phyloP scores from a whole-genome alignment of 208 protist species.

The Leishmania martiniquensis region DNA sequence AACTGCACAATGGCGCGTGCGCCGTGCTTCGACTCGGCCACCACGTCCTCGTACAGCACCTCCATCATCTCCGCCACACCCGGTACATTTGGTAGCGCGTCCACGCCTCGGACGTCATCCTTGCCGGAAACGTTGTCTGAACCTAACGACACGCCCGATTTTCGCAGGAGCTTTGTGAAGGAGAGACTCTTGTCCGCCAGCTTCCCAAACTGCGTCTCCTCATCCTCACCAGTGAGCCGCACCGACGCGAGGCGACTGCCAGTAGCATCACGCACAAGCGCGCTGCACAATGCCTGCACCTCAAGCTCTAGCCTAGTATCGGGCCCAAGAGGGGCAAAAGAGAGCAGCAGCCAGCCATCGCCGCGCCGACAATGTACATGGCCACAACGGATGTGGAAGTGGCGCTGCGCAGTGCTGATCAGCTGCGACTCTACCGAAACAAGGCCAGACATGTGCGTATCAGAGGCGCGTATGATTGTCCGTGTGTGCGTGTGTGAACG shows the following conservation, averaged over 20 bases:
- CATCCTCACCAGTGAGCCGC: conserved; percentile 65
- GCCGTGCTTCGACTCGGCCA: conserved; percentile 49
- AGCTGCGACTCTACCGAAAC: conserved; percentile 84
- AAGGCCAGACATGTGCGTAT: conserved; percentile 34
- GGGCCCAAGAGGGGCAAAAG: conserved; percentile 49
- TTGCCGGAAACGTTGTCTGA: neutral
- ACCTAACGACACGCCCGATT: conserved; percentile 29
- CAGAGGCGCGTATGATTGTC: neutral
- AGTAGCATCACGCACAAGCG: conserved; percentile 82
- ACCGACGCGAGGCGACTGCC: conserved; percentile 46
- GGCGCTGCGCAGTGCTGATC: conserved; percentile 83
- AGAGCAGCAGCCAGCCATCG: conserved; percentile 83
- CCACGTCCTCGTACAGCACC: conserved; percentile 85
- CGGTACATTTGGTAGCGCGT: conserved; percentile 42
- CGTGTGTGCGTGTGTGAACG: neutral
- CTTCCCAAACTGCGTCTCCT: conserved; percentile 70
- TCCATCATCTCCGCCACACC: conserved; percentile 75
- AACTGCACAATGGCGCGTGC: conserved; percentile 68
- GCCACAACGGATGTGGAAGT: conserved; percentile 77
- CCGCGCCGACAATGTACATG: conserved; percentile 62
- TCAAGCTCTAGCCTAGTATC: conserved; percentile 53
- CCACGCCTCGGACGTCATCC: conserved; percentile 20
- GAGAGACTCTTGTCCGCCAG: conserved; percentile 43
- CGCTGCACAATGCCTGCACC: conserved; percentile 75
- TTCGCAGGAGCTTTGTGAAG: conserved; percentile 66